Percentiles rank a stretch among this genome's conserved stretches.
phyloP scores from a whole-genome alignment of 2,329 filamentous ascomycete genomes.

The Plenodomus biglobosus region DNA sequence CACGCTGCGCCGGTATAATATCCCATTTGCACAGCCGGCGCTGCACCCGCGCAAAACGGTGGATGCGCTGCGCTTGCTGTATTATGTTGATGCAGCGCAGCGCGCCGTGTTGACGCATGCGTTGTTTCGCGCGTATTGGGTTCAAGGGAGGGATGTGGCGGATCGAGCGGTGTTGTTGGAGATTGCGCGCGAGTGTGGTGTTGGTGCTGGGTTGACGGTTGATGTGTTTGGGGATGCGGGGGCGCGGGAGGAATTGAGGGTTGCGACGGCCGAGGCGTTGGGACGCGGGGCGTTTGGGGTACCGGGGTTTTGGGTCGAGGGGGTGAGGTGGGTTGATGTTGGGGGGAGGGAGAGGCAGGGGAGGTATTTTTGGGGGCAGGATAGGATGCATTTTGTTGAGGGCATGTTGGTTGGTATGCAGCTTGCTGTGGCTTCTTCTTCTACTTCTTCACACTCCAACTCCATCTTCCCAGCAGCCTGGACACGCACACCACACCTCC shows the following conservation, averaged over 20 bases:
- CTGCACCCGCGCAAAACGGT: conserved; percentile 39
- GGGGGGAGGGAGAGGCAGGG: conserved; percentile 16
- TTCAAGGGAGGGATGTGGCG: conserved; percentile 31
- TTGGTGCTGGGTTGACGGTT: conserved; percentile 16
- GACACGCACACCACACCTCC: conserved; percentile 15
- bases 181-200: conserved; percentile 28
- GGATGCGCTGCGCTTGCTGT: conserved; percentile 35
- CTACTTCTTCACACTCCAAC: no score
- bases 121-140: conserved; percentile 41
- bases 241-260: conserved; percentile 30
- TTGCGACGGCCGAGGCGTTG: conserved; percentile 32
- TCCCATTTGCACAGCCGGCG: conserved; percentile 35
- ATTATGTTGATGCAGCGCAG: conserved; percentile 21
- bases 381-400: conserved; percentile 43
- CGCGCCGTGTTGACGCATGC: conserved; percentile 23
- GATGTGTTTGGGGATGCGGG: conserved; percentile 16
- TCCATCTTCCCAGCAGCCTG: conserved; percentile 5
- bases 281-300: conserved; percentile 40
- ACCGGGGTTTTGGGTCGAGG: conserved; percentile 39
- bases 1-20: conserved; percentile 34
- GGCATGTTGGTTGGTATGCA: conserved; percentile 16
- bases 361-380: conserved; percentile 41
- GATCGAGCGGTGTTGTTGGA: conserved; percentile 23
- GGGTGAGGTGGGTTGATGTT: conserved; percentile 21
- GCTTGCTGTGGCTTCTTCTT: neutral